A percentile compares a stretch with the other conserved stretches of the same genome.
Evolutionary conservation across 2,329 filamentous ascomycete species (phyloP).

Genomic region (Fulvia fulva): DNA sequence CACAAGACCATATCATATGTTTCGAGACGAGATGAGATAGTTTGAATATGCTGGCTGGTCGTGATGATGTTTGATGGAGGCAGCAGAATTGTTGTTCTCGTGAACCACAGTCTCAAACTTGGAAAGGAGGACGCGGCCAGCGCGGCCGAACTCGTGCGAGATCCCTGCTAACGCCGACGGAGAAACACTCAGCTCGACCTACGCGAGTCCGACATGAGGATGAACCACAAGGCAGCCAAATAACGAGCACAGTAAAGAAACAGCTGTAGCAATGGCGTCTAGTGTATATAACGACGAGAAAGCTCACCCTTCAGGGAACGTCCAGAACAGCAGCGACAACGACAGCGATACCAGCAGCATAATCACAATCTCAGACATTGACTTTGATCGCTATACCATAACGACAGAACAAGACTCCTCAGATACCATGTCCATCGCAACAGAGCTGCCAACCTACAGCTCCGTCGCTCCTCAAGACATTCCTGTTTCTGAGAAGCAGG

Average conservation of each 20-base stretch:
- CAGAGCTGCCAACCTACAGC: neutral
- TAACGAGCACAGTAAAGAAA: neutral
- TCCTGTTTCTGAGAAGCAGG: neutral
- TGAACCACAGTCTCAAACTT: too few species aligned
- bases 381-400: neutral
- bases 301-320: neutral
- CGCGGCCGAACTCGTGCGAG: neutral
- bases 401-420: neutral
- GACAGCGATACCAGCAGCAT: neutral
- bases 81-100: neutral
- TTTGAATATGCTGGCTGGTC: neutral
- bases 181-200: neutral
- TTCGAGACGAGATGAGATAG: too few species aligned
- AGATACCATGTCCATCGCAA: neutral
- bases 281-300: neutral
- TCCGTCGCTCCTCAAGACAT: neutral
- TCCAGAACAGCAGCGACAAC: neutral
- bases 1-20: too few species aligned
- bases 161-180: neutral
- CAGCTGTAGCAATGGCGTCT: neutral
- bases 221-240: neutral
- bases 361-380: neutral
- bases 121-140: too few species aligned
- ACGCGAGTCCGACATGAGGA: neutral
- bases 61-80: neutral